These are phyloP conservation scores for maize (Zea mays) DNA, from an alignment of 176 grass and related monocot genomes.

Conservation along the genomic window DNA sequence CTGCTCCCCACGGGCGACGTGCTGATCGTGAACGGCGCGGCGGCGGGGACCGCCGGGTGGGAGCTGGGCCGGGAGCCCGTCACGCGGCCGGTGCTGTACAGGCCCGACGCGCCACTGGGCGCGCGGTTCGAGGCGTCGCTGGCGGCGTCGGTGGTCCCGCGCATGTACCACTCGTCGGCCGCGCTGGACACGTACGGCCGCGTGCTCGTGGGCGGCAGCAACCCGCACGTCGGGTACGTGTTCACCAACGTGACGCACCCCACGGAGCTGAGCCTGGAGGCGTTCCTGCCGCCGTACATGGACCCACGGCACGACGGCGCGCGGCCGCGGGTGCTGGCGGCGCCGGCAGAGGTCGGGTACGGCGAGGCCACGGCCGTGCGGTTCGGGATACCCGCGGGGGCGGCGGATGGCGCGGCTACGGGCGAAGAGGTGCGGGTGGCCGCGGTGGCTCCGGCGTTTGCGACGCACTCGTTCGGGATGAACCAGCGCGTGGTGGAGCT, in stretches of 20 bases:
- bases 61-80: conserved; percentile 68
- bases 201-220: conserved; percentile 80
- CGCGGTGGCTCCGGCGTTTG: conserved; percentile 66
- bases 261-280: conserved; percentile 80
- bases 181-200: conserved; percentile 59
- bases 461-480: conserved; percentile 84
- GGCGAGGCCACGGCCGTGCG: conserved; percentile 41
- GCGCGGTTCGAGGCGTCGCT: conserved; percentile 47
- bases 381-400: conserved; percentile 41
- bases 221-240: conserved; percentile 73
- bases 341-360: conserved; percentile 51
- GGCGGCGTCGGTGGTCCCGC: conserved; percentile 6
- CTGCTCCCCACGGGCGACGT: conserved; percentile 77
- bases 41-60: conserved; percentile 71
- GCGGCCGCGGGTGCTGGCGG: conserved; percentile 41
- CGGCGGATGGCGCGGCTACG: neutral
- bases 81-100: conserved; percentile 58
- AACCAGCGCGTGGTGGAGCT: conserved; percentile 71
- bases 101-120: conserved; percentile 29
- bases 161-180: conserved; percentile 89
- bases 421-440: conserved; percentile 42
- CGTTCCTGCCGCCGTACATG: conserved; percentile 80
- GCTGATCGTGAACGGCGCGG: conserved; percentile 70
- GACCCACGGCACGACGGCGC: conserved; percentile 34
- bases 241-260: conserved; percentile 65